phyloP scores from a whole-genome alignment of 2,329 filamentous ascomycete genomes.

The Pestalotiopsis sp. region DNA sequence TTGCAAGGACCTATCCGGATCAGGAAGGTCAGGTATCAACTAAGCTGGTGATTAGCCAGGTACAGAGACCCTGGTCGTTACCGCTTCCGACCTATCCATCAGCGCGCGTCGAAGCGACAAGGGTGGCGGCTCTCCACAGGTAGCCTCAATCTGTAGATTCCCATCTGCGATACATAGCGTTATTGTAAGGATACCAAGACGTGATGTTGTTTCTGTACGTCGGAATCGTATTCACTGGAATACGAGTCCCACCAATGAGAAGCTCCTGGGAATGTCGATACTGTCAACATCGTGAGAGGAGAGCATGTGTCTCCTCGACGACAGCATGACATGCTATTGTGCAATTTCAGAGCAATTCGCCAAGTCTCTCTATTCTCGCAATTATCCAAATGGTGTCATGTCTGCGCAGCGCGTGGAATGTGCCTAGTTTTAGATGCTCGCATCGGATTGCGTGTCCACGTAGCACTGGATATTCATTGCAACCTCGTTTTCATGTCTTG shows the following conservation, averaged over 20 bases:
- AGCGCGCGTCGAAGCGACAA: background rate
- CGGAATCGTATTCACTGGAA: background rate
- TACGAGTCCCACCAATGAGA: background rate
- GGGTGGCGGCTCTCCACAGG: background rate
- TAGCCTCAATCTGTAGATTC: background rate
- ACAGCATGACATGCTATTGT: background rate
- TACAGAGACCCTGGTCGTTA: background rate
- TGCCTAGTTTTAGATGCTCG: background rate
- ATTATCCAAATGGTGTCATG: background rate
- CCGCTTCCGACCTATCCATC: background rate
- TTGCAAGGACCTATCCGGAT: background rate
- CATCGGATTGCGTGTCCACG: background rate
- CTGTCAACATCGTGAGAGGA: background rate
- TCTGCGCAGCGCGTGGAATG: background rate
- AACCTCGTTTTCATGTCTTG: background rate
- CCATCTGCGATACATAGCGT: background rate
- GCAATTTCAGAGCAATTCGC: background rate
- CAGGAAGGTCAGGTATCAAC: background rate
- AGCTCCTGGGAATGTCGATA: background rate
- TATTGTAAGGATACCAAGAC: slow-evolving; percentile 3
- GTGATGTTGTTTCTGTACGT: background rate
- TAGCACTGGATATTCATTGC: background rate
- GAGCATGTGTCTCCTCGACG: background rate
- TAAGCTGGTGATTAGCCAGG: background rate
- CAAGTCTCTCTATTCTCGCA: background rate